These are phyloP conservation scores for Daldinia loculata DNA, from an alignment of 495 filamentous ascomycete genomes.

Conservation along the genomic window DNA sequence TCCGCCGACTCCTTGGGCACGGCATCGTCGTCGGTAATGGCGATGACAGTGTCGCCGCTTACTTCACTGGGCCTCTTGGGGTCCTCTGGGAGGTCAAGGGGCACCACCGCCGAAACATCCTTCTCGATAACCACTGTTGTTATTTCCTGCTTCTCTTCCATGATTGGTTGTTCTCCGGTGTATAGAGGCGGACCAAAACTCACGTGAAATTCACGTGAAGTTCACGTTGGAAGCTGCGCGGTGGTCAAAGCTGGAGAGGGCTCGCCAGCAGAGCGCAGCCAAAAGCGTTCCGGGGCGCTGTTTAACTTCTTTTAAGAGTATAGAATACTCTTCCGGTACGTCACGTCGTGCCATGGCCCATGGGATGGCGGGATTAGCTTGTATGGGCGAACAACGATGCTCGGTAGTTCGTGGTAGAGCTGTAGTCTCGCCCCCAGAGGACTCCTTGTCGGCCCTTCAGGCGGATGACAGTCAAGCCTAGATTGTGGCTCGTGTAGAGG, in stretches of 20 bases:
- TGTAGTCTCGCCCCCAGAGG: constrained; percentile 8
- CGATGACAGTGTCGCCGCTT: constrained; percentile 18
- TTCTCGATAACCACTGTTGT: constrained; percentile 30
- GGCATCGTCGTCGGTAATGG: constrained; percentile 8
- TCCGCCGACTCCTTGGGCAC: constrained; percentile 22
- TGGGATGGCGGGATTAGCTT: constrained; percentile 22
- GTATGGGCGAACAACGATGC: constrained; percentile 18
- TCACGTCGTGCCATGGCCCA: background rate
- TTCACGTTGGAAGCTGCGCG: constrained; percentile 11
- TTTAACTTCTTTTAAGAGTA: constrained; percentile 21
- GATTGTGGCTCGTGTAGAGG: constrained; percentile 26
- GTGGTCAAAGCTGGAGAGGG: constrained; percentile 22
- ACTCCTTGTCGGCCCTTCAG: constrained; percentile 27
- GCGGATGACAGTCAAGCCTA: constrained; percentile 26
- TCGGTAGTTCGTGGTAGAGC: constrained; percentile 21
- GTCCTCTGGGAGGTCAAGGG: background rate
- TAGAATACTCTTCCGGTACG: constrained; percentile 3
- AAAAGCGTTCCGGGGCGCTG: constrained; percentile 7
- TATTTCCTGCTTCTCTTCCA: constrained; percentile 29
- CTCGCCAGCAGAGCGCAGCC: constrained; percentile 6
- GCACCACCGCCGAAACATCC: constrained; percentile 15
- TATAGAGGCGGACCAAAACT: background rate
- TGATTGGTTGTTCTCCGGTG: constrained; percentile 17
- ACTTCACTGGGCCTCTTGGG: constrained; percentile 14
- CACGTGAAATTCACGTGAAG: constrained; percentile 18